Base-by-base conservation (phyloP, 495 filamentous ascomycete species). In the Hamigera avellanea region DNA sequence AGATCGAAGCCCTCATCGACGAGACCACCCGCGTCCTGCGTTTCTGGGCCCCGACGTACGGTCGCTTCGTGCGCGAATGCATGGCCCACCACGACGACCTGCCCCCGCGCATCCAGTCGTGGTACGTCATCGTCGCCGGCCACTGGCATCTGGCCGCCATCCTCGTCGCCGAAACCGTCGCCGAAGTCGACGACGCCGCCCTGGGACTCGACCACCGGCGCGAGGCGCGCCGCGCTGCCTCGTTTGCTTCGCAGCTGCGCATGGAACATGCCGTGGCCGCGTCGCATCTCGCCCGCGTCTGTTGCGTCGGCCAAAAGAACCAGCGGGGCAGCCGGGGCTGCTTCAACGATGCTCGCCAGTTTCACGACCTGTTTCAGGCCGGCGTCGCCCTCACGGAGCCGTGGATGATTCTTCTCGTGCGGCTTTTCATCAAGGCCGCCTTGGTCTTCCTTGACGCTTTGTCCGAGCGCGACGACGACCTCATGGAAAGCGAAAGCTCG, bases 61-160 rank as follows among this genome's bases (percentile, higher is more conserved):
- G 54, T 10, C 48, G 38, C 2, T 69, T 71, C 51, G 61, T 70
- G 31, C 38, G 50, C 19, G 59, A 65, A 44, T 60, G 65, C 31
- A 43, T 67, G 13, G 45, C 49, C 3, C 44, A 66, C 26, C 62
- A 66, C 31, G 61, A 61, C 27, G 19, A 40, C 2, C 45, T 71
- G 0, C 63, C 63, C 2, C 32, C 52, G 14, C 57, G 58, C n/a
- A 53, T 71, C 9, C 64, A 67, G 38, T 66, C 62, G 3, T 68
- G 67, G 67, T 69, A 66, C 19, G 48, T 65, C 19, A 52, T 63
- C 12, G 54, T 71, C 15, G 56, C 53, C 6, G 60, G 56, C 10
- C 67, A 68, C 33, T 71, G 67, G 67, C 55, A 68, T 49, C 53
- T 71, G 0, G 66, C 53, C n/a, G 43, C 50, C 0, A 52, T 71